Percentiles rank a stretch among this genome's conserved stretches.
These are phyloP conservation scores for Piper longum DNA, from an alignment of 164 flowering plant genomes.

Conservation along the genomic window DNA sequence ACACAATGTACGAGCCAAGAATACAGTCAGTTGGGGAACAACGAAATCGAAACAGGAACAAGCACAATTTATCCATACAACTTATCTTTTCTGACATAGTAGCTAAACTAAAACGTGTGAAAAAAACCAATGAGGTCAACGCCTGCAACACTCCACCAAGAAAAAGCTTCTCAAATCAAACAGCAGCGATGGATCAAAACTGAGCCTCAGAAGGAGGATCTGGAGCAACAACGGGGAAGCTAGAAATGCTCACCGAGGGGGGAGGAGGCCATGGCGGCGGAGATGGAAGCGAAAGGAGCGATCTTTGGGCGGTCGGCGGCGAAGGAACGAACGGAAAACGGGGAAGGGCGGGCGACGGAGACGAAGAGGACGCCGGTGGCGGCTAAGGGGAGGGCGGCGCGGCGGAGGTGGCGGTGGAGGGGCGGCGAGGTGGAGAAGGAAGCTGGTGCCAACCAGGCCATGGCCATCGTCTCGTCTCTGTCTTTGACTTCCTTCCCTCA, in stretches of 20 bases:
- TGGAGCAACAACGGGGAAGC: background rate
- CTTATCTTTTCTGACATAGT: too few relatives aligned
- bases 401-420: slow-evolving; percentile 27
- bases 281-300: slow-evolving; percentile 35
- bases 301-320: background rate
- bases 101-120: too few relatives aligned
- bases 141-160: too few relatives aligned
- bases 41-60: too few relatives aligned
- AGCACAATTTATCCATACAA: too few relatives aligned
- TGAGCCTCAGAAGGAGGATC: background rate
- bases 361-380: slow-evolving; percentile 38
- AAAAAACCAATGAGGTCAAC: too few relatives aligned
- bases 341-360: slow-evolving; percentile 26
- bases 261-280: slow-evolving; percentile 16
- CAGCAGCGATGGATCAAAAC: background rate
- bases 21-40: too few relatives aligned
- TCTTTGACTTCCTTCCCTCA: background rate
- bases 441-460: slow-evolving; percentile 34
- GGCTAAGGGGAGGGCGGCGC: slow-evolving; percentile 22
- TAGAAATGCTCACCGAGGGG: background rate
- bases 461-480: slow-evolving; percentile 17
- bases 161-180: too few relatives aligned
- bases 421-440: slow-evolving; percentile 35
- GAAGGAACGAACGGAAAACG: slow-evolving; percentile 18
- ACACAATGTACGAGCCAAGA: too few relatives aligned